A percentile compares a stretch with the other conserved stretches of the same genome.
These are phyloP conservation scores for Xylariaceae sp. DNA, from an alignment of 2,329 filamentous ascomycete species.

Conservation along the genomic window DNA sequence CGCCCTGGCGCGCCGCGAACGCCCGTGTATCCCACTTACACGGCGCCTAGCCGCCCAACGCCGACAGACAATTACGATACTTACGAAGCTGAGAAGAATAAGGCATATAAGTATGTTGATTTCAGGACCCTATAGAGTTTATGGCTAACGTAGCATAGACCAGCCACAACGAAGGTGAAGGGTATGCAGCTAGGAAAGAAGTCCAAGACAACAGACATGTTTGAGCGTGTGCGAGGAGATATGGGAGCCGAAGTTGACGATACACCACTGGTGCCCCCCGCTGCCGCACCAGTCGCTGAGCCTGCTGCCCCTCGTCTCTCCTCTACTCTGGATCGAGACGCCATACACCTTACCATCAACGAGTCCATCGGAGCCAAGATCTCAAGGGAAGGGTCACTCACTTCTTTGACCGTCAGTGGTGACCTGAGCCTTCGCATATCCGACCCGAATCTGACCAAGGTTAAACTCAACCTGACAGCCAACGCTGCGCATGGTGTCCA, in stretches of 20 bases:
- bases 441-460: conserved; percentile 82
- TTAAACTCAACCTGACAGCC: conserved; percentile 77
- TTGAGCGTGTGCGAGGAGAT: conserved; percentile 89
- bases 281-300: conserved; percentile 48
- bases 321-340: conserved; percentile 71
- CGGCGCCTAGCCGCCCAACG: conserved; percentile 68
- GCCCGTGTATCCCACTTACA: conserved; percentile 85
- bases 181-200: conserved; percentile 99
- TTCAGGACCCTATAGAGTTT: not conserved
- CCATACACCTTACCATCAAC: conserved; percentile 80
- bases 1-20: conserved; percentile 65
- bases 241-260: conserved; percentile 83
- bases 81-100: conserved; percentile 98
- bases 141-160: conserved; percentile 38
- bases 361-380: conserved; percentile 89
- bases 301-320: conserved; percentile 56
- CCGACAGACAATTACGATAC: conserved; percentile 82
- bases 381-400: conserved; percentile 80
- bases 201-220: conserved; percentile 95
- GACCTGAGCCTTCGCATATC: conserved; percentile 88
- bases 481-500: conserved; percentile 78
- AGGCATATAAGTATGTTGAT: conserved; percentile 66
- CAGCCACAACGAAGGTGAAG: conserved; percentile 76
- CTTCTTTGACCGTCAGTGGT: conserved; percentile 83
- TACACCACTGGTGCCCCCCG: conserved; percentile 59